Conservation (phyloP, 768 basidiomycete genomes). For the Xerocomus brunneocitrinus region DNA sequence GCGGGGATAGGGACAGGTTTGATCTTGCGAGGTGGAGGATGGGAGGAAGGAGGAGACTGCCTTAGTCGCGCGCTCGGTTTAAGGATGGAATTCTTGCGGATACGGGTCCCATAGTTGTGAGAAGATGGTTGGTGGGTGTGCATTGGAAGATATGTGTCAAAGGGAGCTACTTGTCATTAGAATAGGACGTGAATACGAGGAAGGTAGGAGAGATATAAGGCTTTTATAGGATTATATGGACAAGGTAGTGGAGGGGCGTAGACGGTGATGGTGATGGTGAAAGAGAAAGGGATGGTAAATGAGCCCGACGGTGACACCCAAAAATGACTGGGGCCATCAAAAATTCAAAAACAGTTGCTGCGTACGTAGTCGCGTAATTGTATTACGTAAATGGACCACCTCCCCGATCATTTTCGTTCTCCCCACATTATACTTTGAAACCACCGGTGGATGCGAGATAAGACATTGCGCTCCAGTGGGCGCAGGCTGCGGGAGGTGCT, state of each 20-base stretch:
- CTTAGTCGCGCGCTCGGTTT: slow-evolving; percentile 50
- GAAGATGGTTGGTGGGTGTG: slow-evolving; percentile 4
- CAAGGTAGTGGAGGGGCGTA: neutral
- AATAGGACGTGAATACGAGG: neutral
- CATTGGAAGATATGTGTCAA: slow-evolving; percentile 15
- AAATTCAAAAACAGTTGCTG: slow-evolving; percentile 32
- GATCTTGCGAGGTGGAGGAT: slow-evolving; percentile 31
- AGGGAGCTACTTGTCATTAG: slow-evolving; percentile 15
- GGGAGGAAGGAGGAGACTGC: slow-evolving; percentile 38
- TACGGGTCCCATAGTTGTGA: slow-evolving; percentile 49
- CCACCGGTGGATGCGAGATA: no score
- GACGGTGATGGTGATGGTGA: slow-evolving; percentile 25
- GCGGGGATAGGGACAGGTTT: slow-evolving; percentile 27
- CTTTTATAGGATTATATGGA: neutral
- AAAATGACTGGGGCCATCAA: slow-evolving; percentile 24
- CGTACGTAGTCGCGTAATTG: slow-evolving; percentile 28
- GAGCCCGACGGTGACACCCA: slow-evolving; percentile 24
- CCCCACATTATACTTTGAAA: neutral
- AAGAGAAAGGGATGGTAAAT: slow-evolving; percentile 26
- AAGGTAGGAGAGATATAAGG: slow-evolving; percentile 8
- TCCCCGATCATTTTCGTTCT: slow-evolving; percentile 11
- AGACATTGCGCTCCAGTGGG: no score
- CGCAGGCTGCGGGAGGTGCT: no score
- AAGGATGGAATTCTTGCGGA: slow-evolving; percentile 47
- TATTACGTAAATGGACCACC: slow-evolving; percentile 21